Percentiles rank a stretch among this genome's conserved stretches.
Conservation (phyloP, 1,284 basidiomycete genomes). For the Anthracocystis setariae region DNA sequence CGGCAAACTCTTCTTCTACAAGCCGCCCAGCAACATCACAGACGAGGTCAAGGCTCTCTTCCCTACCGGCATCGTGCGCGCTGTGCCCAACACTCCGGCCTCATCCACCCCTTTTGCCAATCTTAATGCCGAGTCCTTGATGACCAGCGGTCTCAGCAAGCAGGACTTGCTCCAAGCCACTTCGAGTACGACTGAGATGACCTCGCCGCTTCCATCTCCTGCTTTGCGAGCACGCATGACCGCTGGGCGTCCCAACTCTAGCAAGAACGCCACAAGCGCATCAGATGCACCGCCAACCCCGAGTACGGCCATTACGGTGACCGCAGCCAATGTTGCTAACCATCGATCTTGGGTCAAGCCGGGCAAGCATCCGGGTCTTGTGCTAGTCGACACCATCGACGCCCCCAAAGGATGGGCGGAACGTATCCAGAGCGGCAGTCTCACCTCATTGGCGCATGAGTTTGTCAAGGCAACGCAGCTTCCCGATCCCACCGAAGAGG, state of each 20-base stretch:
- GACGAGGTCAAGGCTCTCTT: conserved; percentile 64
- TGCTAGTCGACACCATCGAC: conserved; percentile 32
- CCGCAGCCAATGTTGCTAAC: conserved; percentile 1
- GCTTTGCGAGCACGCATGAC: conserved; percentile 22
- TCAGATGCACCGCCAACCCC: conserved; percentile 12
- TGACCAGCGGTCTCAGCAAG: conserved; percentile 52
- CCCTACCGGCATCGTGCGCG: conserved; percentile 37
- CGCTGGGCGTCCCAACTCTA: conserved; percentile 19
- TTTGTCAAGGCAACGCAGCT: conserved; percentile 60
- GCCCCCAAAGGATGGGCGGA: conserved; percentile 51
- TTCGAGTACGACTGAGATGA: conserved; percentile 37
- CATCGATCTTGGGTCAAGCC: conserved; percentile 46
- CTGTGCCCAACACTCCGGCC: conserved; percentile 16
- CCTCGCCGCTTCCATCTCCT: conserved; percentile 32
- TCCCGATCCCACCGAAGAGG: conserved; percentile 7
- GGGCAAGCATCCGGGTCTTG: conserved; percentile 53
- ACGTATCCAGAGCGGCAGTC: conserved; percentile 53
- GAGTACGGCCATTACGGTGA: neutral
- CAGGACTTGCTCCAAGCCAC: conserved; percentile 56
- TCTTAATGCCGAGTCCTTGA: conserved; percentile 47
- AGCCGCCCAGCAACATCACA: conserved; percentile 56
- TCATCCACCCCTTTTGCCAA: conserved; percentile 13
- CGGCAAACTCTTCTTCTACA: conserved; percentile 63
- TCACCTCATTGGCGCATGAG: conserved; percentile 61
- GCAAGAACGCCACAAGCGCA: conserved; percentile 3